phyloP scores from a whole-genome alignment of 768 basidiomycete genomes.

The Leccinellum albellum region DNA sequence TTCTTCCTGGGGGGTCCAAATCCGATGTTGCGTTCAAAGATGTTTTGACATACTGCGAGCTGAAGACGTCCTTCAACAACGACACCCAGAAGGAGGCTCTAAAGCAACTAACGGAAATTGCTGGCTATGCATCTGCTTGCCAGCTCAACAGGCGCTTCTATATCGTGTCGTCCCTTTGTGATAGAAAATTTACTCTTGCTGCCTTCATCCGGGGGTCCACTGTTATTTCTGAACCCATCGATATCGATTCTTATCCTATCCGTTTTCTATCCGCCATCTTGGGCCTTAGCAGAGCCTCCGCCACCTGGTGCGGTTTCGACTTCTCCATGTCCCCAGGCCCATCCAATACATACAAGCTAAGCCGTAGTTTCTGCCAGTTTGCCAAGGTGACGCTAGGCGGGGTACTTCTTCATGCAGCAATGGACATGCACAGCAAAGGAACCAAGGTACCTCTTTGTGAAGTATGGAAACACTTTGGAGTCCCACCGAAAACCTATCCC shows the following conservation, averaged over 20 bases:
- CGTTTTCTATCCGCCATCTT: neutral
- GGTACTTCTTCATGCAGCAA: neutral
- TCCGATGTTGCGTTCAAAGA: neutral
- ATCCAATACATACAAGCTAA: no score
- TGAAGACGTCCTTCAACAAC: neutral
- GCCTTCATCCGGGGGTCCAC: neutral
- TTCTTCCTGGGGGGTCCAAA: neutral
- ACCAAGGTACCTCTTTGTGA: neutral
- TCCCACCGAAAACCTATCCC: neutral
- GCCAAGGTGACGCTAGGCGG: no score
- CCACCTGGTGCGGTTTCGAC: neutral
- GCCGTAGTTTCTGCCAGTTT: no score
- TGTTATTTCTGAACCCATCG: neutral
- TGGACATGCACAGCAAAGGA: neutral
- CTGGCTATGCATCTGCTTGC: neutral
- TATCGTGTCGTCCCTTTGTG: neutral
- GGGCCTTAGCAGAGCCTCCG: neutral
- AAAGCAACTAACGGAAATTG: neutral
- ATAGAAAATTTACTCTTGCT: neutral
- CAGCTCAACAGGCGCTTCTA: neutral
- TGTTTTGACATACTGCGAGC: neutral
- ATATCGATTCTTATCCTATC: neutral
- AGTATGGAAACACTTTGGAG: neutral
- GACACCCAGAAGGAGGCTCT: neutral
- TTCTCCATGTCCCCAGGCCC: neutral